These are phyloP conservation scores for Globisporangium nodosum DNA, from an alignment of 352 stramenopile species.

Conservation along the genomic window DNA sequence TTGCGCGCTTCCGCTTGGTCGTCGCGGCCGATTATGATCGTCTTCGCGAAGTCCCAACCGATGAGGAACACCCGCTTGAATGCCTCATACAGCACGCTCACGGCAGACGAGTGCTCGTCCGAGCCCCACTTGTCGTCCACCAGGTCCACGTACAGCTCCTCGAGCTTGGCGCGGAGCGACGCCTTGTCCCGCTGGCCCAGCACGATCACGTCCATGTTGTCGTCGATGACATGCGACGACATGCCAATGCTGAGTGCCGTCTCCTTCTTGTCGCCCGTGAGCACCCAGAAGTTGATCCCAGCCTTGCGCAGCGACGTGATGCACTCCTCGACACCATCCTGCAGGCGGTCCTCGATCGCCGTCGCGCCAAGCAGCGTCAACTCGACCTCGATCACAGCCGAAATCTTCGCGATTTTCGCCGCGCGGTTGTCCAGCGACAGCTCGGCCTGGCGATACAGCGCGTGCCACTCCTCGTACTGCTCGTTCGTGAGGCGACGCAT, in stretches of 20 bases:
- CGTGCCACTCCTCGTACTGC: slow-evolving; percentile 58
- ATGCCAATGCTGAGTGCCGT: slow-evolving; percentile 97
- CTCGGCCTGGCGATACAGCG: slow-evolving; percentile 43
- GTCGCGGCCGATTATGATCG: slow-evolving; percentile 64
- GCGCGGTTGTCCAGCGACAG: slow-evolving; percentile 50
- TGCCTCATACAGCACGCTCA: slow-evolving; percentile 73
- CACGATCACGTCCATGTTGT: slow-evolving; percentile 89
- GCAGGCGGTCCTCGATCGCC: slow-evolving; percentile 95
- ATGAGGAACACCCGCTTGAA: slow-evolving; percentile 67
- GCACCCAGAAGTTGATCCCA: slow-evolving; percentile 97
- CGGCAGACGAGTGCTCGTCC: slow-evolving; percentile 71
- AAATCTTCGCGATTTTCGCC: slow-evolving; percentile 41
- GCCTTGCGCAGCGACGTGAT: slow-evolving; percentile 91
- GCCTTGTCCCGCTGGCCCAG: slow-evolving; percentile 77
- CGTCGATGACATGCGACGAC: slow-evolving; percentile 86
- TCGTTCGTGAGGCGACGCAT: slow-evolving; percentile 34
- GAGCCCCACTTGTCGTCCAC: slow-evolving; percentile 87
- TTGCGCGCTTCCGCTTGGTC: slow-evolving; percentile 63
- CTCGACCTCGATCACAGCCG: slow-evolving; percentile 59
- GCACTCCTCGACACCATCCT: slow-evolving; percentile 91
- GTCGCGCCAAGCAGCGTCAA: slow-evolving; percentile 90
- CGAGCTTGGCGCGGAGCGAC: slow-evolving; percentile 63
- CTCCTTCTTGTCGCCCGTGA: slow-evolving; percentile 97
- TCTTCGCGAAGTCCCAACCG: slow-evolving; percentile 60
- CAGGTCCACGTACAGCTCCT: slow-evolving; percentile 83